Conservation (phyloP, 495 filamentous ascomycete genomes). For the Mycothermus thermophilus region DNA sequence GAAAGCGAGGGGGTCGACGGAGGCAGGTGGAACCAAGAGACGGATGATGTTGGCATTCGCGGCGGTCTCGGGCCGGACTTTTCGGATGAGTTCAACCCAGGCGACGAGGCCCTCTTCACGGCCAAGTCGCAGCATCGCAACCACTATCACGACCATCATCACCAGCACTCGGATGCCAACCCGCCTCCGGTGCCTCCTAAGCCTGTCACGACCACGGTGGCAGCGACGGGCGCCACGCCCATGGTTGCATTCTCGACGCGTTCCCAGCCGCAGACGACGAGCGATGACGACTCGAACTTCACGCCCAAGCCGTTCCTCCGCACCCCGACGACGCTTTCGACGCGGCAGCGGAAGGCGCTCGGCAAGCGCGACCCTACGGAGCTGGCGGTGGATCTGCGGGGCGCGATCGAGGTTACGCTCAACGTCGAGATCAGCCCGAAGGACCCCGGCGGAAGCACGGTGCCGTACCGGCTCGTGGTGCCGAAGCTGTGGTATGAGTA, state of each 20-base stretch:
- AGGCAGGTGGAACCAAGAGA: constrained; percentile 28
- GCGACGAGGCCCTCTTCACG: constrained; percentile 33
- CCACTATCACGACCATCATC: not conserved
- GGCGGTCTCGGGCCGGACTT: constrained; percentile 8
- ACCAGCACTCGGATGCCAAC: too few relatives aligned
- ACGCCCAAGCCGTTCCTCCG: constrained; percentile 46
- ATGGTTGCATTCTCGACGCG: too few relatives aligned
- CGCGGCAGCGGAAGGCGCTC: constrained; percentile 39
- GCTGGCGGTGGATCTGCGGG: constrained; percentile 48
- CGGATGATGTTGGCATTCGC: constrained; percentile 19
- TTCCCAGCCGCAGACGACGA: too few relatives aligned
- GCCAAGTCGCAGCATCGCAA: constrained; percentile 16
- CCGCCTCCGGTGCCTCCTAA: too few relatives aligned
- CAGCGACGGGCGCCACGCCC: too few relatives aligned
- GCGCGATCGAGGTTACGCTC: constrained; percentile 69
- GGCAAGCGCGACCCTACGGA: too few relatives aligned
- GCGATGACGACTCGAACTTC: constrained; percentile 7
- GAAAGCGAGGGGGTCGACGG: constrained; percentile 41
- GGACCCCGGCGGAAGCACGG: constrained; percentile 80
- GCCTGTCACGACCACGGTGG: too few relatives aligned
- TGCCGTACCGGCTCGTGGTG: constrained; percentile 74
- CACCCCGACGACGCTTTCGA: constrained; percentile 53
- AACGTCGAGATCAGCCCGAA: constrained; percentile 75
- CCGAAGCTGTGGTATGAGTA: constrained; percentile 53
- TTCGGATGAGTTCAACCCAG: constrained; percentile 21